Evolutionary conservation across 805 yeast genomes (phyloP).

Genomic region (Torulaspora microellipsoides): DNA sequence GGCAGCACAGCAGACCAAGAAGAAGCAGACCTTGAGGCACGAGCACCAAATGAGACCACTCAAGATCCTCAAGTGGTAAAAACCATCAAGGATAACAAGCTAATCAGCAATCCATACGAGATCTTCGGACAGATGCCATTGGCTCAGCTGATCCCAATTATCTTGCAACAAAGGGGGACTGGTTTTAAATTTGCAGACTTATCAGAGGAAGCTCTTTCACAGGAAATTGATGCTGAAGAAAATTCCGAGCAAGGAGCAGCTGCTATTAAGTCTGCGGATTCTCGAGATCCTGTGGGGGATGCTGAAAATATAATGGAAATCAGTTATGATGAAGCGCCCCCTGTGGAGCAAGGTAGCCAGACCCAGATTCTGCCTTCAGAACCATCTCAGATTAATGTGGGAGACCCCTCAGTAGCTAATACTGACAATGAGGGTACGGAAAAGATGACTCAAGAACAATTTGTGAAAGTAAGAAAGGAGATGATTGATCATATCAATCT

Average conservation of each 20-base stretch:
- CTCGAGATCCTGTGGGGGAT: conserved; percentile 2
- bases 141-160: conserved; percentile 54
- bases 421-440: conserved; percentile 19
- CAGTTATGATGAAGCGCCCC: conserved; percentile 7
- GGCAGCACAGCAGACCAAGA: conserved; percentile 2
- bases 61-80: conserved; percentile 5
- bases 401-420: conserved; percentile 8
- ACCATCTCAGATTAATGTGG: conserved; percentile 6
- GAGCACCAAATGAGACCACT: background rate
- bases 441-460: conserved; percentile 34
- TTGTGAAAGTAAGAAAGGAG: conserved; percentile 48
- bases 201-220: conserved; percentile 46
- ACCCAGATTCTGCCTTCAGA: background rate
- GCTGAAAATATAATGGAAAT: conserved; percentile 13
- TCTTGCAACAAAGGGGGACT: conserved; percentile 53
- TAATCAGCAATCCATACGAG: conserved; percentile 32
- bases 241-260: conserved; percentile 2
- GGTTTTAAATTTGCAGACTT: conserved; percentile 43
- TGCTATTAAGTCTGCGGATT: background rate
- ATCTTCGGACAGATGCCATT: conserved; percentile 39
- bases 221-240: conserved; percentile 38
- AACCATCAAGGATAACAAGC: conserved; percentile 4
- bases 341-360: conserved; percentile 8
- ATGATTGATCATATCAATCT: conserved; percentile 49
- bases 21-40: conserved; percentile 3